Evolutionary conservation across 495 filamentous ascomycete species (phyloP).

Genomic region (Trypethelium eluteriae): DNA sequence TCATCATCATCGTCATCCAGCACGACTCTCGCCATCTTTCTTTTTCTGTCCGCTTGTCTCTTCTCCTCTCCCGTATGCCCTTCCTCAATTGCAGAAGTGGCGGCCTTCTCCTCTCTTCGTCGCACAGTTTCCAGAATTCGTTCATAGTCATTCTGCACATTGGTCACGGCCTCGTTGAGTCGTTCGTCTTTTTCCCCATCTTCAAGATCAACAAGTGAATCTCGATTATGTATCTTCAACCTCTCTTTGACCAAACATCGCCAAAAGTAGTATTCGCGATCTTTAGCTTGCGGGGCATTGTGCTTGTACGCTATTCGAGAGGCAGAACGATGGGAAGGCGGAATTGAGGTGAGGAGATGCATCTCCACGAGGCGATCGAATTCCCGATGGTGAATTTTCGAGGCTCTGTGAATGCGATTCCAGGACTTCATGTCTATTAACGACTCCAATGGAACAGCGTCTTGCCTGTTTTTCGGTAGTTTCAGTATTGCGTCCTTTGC

Average conservation of each 20-base stretch:
- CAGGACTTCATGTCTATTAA: slow-evolving; percentile 56
- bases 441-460: slow-evolving; percentile 48
- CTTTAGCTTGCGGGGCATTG: slow-evolving; percentile 46
- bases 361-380: slow-evolving; percentile 82
- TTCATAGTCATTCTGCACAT: slow-evolving; percentile 77
- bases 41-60: slow-evolving; percentile 12
- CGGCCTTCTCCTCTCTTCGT: slow-evolving; percentile 47
- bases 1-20: slow-evolving; percentile 15
- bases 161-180: slow-evolving; percentile 65
- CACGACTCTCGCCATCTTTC: slow-evolving; percentile 17
- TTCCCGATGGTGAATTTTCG: slow-evolving; percentile 80
- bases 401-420: slow-evolving; percentile 51
- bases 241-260: slow-evolving; percentile 72
- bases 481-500: not conserved
- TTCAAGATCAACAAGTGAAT: slow-evolving; percentile 72
- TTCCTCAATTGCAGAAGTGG: slow-evolving; percentile 42
- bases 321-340: slow-evolving; percentile 51
- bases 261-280: slow-evolving; percentile 71
- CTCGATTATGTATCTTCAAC: slow-evolving; percentile 68
- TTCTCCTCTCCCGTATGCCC: slow-evolving; percentile 25
- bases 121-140: slow-evolving; percentile 51
- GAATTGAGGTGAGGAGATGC: slow-evolving; percentile 71
- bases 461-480: slow-evolving; percentile 27
- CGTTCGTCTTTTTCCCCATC: slow-evolving; percentile 67
- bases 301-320: slow-evolving; percentile 51